phyloP scores from a whole-genome alignment of 257 asterid genomes.

The Solanum habrochaites region DNA sequence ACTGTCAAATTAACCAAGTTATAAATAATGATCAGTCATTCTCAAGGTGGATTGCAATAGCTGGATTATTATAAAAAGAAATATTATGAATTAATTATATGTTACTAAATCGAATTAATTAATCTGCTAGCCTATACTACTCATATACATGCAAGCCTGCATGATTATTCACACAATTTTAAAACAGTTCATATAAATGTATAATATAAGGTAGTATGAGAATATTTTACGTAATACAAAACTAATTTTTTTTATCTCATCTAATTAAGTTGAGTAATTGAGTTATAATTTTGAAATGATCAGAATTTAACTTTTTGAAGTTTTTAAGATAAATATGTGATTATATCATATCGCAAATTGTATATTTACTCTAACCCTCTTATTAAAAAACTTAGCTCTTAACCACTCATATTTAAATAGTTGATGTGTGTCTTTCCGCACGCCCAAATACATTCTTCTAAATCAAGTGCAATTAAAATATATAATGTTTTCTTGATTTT shows the following conservation, averaged over 20 bases:
- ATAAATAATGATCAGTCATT: background rate
- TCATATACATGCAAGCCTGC: background rate
- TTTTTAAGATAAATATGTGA: too few species aligned
- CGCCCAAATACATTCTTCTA: background rate
- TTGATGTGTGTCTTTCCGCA: background rate
- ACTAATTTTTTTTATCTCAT: background rate
- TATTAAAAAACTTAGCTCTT: background rate
- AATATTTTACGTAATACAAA: background rate
- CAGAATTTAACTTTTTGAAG: background rate
- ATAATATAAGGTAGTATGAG: background rate
- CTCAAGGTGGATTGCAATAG: background rate
- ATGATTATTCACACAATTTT: background rate
- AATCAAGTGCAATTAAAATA: background rate
- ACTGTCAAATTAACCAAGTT: background rate
- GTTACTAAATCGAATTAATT: background rate
- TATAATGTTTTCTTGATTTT: too few species aligned
- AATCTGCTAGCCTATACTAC: background rate
- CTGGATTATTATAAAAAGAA: background rate
- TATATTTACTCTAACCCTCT: background rate
- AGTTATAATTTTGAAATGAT: background rate
- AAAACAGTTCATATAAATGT: background rate
- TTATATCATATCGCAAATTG: background rate
- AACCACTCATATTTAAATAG: background rate
- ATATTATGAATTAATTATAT: background rate
- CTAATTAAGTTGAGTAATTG: background rate